phyloP scores from a whole-genome alignment of 148 eudicot genomes.

The Mesembryanthemum crystallinum region DNA sequence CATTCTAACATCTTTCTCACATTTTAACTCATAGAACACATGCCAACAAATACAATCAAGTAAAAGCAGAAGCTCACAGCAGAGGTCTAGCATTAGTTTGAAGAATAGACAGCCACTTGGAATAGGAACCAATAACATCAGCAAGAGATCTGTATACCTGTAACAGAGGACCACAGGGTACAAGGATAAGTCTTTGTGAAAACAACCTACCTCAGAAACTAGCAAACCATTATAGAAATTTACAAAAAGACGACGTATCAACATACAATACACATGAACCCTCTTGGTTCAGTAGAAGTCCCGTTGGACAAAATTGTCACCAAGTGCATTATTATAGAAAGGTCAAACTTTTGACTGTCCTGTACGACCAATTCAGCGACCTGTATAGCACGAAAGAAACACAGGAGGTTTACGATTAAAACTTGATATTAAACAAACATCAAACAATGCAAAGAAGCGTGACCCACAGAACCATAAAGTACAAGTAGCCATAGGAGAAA shows the following conservation, averaged over 20 bases:
- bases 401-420: not conserved
- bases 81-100: conserved; percentile 62
- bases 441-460: not conserved
- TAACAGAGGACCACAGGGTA: conserved; percentile 16
- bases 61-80: conserved; percentile 55
- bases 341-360: conserved; percentile 61
- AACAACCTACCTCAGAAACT: conserved; percentile 7
- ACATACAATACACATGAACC: conserved; percentile 86
- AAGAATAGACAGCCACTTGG: conserved; percentile 74
- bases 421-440: not conserved
- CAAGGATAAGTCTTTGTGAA: not conserved
- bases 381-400: conserved; percentile 42
- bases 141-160: conserved; percentile 92
- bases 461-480: not conserved
- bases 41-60: conserved; percentile 6
- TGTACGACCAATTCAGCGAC: conserved; percentile 78
- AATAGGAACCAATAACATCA: conserved; percentile 89
- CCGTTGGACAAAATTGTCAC: conserved; percentile 61
- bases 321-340: conserved; percentile 60
- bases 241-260: not conserved
- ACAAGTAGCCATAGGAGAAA: not conserved
- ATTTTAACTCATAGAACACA: not conserved
- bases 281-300: conserved; percentile 52
- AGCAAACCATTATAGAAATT: not conserved
- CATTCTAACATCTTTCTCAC: not conserved